Evolutionary conservation across 2,329 filamentous ascomycete species (phyloP).

Genomic region (Colletotrichum cereale): DNA sequence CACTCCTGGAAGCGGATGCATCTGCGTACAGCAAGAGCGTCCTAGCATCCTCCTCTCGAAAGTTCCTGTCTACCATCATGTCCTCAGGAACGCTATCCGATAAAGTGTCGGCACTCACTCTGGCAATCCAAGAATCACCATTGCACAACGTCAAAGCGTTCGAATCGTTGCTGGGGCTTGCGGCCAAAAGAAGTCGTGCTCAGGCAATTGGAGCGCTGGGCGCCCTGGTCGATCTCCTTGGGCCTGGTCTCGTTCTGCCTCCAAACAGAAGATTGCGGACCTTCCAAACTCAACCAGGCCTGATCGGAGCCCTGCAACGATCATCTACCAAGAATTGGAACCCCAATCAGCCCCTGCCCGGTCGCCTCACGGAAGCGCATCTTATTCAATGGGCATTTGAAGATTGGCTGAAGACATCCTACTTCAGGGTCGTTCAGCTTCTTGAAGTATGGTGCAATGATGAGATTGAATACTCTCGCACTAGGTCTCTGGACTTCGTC

Average conservation of each 20-base stretch:
- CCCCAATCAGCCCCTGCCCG: constrained; percentile 77
- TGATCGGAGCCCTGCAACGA: constrained; percentile 78
- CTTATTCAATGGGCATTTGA: constrained; percentile 92
- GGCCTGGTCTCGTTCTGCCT: constrained; percentile 87
- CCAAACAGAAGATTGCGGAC: constrained; percentile 82
- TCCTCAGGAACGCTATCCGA: constrained; percentile 95
- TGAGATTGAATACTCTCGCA: constrained; percentile 93
- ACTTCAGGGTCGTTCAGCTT: constrained; percentile 92
- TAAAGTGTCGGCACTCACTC: constrained; percentile 93
- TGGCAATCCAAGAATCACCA: constrained; percentile 96
- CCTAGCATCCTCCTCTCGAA: constrained; percentile 87
- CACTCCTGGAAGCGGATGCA: constrained; percentile 83
- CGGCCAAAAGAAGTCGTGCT: constrained; percentile 93
- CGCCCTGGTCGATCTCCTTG: constrained; percentile 93
- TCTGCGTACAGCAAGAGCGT: constrained; percentile 79
- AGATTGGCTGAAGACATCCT: constrained; percentile 93
- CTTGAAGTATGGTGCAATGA: constrained; percentile 95
- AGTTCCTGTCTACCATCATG: constrained; percentile 98
- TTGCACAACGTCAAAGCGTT: constrained; percentile 92
- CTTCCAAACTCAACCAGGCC: constrained; percentile 83
- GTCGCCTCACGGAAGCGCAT: constrained; percentile 79
- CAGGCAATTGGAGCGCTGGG: constrained; percentile 94
- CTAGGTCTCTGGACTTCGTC: constrained; percentile 88
- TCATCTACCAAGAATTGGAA: constrained; percentile 72
- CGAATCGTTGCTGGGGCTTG: constrained; percentile 83